Conservation (phyloP, 768 basidiomycete species). For the Xerocomus spinulosus region DNA sequence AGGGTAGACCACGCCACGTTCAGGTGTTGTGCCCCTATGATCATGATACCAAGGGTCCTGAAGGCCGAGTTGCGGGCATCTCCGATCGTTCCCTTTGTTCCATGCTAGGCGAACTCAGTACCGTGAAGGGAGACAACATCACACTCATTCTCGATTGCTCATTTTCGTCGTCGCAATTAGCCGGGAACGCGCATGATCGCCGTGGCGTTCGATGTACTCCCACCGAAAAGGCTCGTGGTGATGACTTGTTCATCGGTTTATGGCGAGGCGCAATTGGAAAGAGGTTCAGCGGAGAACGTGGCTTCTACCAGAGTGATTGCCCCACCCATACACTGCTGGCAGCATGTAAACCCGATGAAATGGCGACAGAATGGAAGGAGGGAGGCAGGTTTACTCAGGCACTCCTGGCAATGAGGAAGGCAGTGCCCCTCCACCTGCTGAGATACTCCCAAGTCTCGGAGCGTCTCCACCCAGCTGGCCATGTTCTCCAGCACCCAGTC, state of each 20-base stretch:
- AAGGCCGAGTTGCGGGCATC: slow-evolving; percentile 55
- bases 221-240: slow-evolving; percentile 47
- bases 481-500: slow-evolving; percentile 41
- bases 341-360: slow-evolving; percentile 51
- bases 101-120: slow-evolving; percentile 53
- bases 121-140: slow-evolving; percentile 63
- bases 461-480: slow-evolving; percentile 36
- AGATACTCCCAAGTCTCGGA: slow-evolving; percentile 47
- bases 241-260: slow-evolving; percentile 52
- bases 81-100: slow-evolving; percentile 63
- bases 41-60: slow-evolving; percentile 46
- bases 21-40: slow-evolving; percentile 67
- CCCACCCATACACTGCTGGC: slow-evolving; percentile 51
- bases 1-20: slow-evolving; percentile 38
- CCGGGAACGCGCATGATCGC: slow-evolving; percentile 40
- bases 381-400: slow-evolving; percentile 59
- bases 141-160: slow-evolving; percentile 64
- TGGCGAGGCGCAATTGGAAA: slow-evolving; percentile 47
- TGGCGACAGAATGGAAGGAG: slow-evolving; percentile 56
- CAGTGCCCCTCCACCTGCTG: slow-evolving; percentile 48
- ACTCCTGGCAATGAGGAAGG: slow-evolving; percentile 46
- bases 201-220: slow-evolving; percentile 55
- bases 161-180: slow-evolving; percentile 44
- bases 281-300: slow-evolving; percentile 34
- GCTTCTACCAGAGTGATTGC: slow-evolving; percentile 41